Evolutionary conservation across 495 filamentous ascomycete species (phyloP).

Genomic region (Elaphomyces granulatus): DNA sequence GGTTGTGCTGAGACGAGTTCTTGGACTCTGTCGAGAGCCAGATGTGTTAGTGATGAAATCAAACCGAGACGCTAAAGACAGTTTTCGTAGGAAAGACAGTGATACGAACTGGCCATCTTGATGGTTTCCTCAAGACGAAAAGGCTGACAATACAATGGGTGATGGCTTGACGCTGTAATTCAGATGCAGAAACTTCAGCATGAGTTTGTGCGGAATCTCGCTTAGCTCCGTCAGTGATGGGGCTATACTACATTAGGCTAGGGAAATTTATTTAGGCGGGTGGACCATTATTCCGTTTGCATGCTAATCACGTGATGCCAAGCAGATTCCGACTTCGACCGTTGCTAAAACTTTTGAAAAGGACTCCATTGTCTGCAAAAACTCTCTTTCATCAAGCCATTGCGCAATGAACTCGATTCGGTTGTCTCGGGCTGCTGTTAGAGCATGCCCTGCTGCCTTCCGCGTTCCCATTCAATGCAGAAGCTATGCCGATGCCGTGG

Average conservation of each 20-base stretch:
- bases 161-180: constrained; percentile 21
- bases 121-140: constrained; percentile 30
- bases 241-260: constrained; percentile 10
- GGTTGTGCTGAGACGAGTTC: constrained; percentile 98
- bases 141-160: constrained; percentile 24
- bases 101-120: constrained; percentile 39
- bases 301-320: constrained; percentile 20
- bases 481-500: constrained; percentile 85
- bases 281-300: too few relatives aligned
- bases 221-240: constrained; percentile 28
- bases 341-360: constrained; percentile 3
- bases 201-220: constrained; percentile 37
- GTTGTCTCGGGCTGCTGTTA: constrained; percentile 72
- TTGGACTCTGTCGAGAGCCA: constrained; percentile 61
- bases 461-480: constrained; percentile 62
- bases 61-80: constrained; percentile 3
- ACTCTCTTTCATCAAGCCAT: constrained; percentile 22
- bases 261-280: too few relatives aligned
- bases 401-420: constrained; percentile 79
- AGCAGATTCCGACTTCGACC: constrained; percentile 5
- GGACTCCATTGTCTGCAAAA: constrained; percentile 1
- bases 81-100: background rate
- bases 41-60: constrained; percentile 20
- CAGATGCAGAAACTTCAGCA: too few relatives aligned
- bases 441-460: constrained; percentile 56